Evolutionary conservation across 345 rosid genomes (phyloP).

Genomic region (Excoecaria agallocha): DNA sequence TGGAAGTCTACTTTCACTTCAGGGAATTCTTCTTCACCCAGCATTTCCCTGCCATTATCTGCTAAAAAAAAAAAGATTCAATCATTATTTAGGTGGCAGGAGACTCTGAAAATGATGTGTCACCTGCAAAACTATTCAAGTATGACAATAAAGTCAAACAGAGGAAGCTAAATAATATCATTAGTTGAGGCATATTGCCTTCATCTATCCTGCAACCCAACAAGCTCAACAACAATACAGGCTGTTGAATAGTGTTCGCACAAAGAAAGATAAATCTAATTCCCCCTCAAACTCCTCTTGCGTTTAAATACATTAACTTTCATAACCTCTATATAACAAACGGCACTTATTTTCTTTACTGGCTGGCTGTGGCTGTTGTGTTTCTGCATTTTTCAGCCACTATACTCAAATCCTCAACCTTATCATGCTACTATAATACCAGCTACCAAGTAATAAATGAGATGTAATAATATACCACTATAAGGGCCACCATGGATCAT

Average conservation of each 20-base stretch:
- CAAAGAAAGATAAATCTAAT: background rate
- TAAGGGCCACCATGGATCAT: conserved; percentile 18
- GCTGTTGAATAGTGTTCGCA: background rate
- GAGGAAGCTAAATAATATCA: background rate
- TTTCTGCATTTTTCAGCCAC: background rate
- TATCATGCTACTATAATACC: background rate
- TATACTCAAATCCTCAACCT: background rate
- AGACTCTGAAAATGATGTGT: background rate
- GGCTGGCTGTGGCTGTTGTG: background rate
- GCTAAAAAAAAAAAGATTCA: conserved; percentile 20
- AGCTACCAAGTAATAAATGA: conserved; percentile 1
- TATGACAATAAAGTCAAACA: background rate
- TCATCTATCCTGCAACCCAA: background rate
- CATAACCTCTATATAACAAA: background rate
- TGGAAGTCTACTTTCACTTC: conserved; percentile 70
- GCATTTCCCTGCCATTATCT: conserved; percentile 41
- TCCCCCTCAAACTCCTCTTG: background rate
- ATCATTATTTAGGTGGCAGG: conserved; percentile 13
- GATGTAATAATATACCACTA: conserved; percentile 30
- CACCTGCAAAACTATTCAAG: background rate
- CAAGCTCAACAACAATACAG: background rate
- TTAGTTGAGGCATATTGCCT: background rate
- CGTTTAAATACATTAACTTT: background rate
- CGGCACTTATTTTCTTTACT: background rate
- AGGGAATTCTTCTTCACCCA: conserved; percentile 54